phyloP scores from a whole-genome alignment of 495 filamentous ascomycete species.

The Monascus purpureus region DNA sequence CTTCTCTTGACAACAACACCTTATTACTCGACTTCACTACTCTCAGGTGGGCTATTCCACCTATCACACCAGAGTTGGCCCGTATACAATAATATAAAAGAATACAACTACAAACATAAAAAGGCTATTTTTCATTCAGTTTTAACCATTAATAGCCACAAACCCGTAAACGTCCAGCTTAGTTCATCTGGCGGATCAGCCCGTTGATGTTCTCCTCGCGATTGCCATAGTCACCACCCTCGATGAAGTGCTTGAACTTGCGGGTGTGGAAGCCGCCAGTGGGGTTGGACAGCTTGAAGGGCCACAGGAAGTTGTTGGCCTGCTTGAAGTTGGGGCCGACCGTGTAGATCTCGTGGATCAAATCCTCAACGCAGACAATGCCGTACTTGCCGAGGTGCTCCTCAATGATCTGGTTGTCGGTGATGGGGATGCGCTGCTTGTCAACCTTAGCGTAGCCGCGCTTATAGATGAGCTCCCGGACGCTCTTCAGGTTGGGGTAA shows the following conservation, averaged over 20 bases:
- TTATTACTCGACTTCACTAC: too few relatives aligned
- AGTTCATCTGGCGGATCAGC: conserved; percentile 98
- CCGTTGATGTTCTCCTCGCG: conserved; percentile 97
- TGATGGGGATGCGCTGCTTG: conserved; percentile 89
- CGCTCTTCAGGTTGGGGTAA: conserved; percentile 96
- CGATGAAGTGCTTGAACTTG: conserved; percentile 99
- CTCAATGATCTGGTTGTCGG: conserved; percentile 97
- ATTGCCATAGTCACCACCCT: conserved; percentile 97
- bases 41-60: too few relatives aligned
- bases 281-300: conserved; percentile 98
- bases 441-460: conserved; percentile 96
- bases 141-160: neutral
- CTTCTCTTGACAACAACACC: too few relatives aligned
- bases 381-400: conserved; percentile 91
- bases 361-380: conserved; percentile 98
- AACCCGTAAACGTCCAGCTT: conserved; percentile 22
- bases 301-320: conserved; percentile 99
- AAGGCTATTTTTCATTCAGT: too few relatives aligned
- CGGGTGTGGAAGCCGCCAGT: conserved; percentile 86
- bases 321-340: conserved; percentile 99
- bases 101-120: too few relatives aligned
- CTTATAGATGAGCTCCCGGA: conserved; percentile 99
- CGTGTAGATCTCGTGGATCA: conserved; percentile 98
- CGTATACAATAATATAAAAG: too few relatives aligned
- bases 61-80: too few relatives aligned